phyloP scores from a whole-genome alignment of 352 stramenopile genomes.

The Elongisporangium undulatum region DNA sequence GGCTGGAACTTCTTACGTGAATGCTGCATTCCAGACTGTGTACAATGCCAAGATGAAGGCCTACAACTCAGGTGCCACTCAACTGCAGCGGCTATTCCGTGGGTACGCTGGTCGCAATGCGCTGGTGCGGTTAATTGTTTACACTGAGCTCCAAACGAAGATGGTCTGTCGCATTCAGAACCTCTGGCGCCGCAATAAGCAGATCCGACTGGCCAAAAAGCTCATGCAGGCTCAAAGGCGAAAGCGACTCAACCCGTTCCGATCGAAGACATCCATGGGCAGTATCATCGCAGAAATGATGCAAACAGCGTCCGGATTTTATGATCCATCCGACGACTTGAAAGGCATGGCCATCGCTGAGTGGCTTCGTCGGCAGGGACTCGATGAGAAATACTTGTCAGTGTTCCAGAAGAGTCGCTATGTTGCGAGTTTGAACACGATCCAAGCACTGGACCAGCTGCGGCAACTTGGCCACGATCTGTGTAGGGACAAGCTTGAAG shows the following conservation, averaged over 20 bases:
- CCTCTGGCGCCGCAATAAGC: conserved; percentile 51
- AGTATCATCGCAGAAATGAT: conserved; percentile 32
- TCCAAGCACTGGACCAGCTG: conserved; percentile 14
- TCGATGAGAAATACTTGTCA: conserved; percentile 41
- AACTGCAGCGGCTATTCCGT: conserved; percentile 53
- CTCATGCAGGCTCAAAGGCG: conserved; percentile 47
- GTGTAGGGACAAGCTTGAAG: conserved; percentile 24
- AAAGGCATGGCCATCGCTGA: conserved; percentile 36
- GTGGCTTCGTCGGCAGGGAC: conserved; percentile 58
- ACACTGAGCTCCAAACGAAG: conserved; percentile 24
- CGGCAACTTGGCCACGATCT: conserved; percentile 14
- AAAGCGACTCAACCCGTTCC: conserved; percentile 52
- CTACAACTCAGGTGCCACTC: conserved; percentile 36
- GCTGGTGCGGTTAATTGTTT: conserved; percentile 30
- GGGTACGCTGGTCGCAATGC: conserved; percentile 28
- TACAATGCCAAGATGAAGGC: conserved; percentile 22
- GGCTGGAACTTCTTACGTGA: conserved; percentile 18
- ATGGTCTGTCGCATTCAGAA: conserved; percentile 64
- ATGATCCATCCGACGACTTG: conserved; percentile 59
- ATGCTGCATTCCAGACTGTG: conserved; percentile 13
- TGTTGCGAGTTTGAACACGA: conserved; percentile 4
- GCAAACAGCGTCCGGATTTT: conserved; percentile 19
- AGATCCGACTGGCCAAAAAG: conserved; percentile 38
- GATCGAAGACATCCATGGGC: conserved; percentile 12
- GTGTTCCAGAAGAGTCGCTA: conserved; percentile 35